Evolutionary conservation across 192 early-diverging fungal genomes (phyloP), one percentile per base, ranked within the genome.

Genomic region (Phlyctochytrium planicorne): DNA sequence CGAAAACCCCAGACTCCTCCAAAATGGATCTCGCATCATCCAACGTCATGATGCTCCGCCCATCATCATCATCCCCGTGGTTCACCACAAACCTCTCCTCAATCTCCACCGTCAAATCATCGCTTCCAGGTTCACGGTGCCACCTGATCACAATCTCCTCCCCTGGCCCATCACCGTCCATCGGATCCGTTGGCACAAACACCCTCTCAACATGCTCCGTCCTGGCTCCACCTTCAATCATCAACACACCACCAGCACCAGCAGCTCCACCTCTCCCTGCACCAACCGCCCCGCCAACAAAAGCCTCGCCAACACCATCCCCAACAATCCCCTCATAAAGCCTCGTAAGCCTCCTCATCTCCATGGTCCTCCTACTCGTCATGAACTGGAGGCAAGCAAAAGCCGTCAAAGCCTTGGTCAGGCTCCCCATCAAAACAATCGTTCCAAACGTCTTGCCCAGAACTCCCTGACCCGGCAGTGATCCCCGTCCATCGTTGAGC

Each of bases 321-420:
- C 60, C 59, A 14, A 90, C 88, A 1, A 86, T 62, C 3, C 87
- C 88, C 47, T 90, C 82, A 74, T 86, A 90, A 0, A 90, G 35
- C 0, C 72, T 63, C 66, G 76, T 87, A 20, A 70, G 55, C 52
- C 81, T 64, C 32, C 73, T 62, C 53, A 74, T 70, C 60, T 74
- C 65, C 57, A 84, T 72, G 14, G 74, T 78, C 16, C 87, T 81
- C 3, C 85, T 80, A 61, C 86, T 86, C 10, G 90, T 95, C 16
- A 92, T 90, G 23, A 87, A 82, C 67, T 94, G 92, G n/a, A 95
- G 73, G 61, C 91, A 87, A 0, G 90, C 90, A 80, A 91, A 97
- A 3, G 92, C 91, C 0, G 90, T 89, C 30, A 97, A 63, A 1
- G 93, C 91, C 67, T 94, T 94, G 16, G 92, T 80, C 17, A 95